Evolutionary conservation across 225 moss, liverwort and hornwort genomes (phyloP), one percentile per base, ranked within the genome.

Genomic region (Pseudoscleropodium purum): DNA sequence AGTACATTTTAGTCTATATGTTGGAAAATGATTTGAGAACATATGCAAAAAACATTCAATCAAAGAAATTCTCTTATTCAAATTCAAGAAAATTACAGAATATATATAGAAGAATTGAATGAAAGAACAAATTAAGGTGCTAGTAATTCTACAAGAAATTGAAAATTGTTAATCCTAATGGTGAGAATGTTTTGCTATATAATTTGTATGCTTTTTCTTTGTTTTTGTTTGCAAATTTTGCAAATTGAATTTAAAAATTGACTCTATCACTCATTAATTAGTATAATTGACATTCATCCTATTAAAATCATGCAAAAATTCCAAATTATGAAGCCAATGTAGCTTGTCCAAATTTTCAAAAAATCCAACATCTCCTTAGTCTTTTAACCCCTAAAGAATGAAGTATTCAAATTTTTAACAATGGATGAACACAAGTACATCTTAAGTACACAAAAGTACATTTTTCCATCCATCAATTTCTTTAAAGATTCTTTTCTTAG

Each of bases 351-450:
- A 74, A 2, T 6, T 47, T 2, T 47, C 0, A 18, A 75, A 75
- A 30, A 30, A 47, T 0, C 1, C 2, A 7, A 75, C 0, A 3
- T 1, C 3, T 75, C 1, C 2, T 3, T 7, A 11, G 30, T 49
- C 7, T 4, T 74, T 26, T 39, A 70, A n/a, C 6, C n/a, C 13
- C 13, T 39, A 7, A 37, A 67, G 19, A 10, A 18, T 1, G 1
- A 61, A 4, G 6, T 9, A 10, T 26, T 61, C 61, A 61, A 61
- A 61, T 26, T 61, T 2, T 26, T 2, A 61, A 26, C 5, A 26
- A 8, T 2, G 1, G 2, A 7, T 64, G 8, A 64, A 64, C 0
- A 6, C 14, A 7, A 63, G 3, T 0, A 14, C 64, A 64, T 31
- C 15, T 8, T 31, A 16, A 64, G 4, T 7, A 63, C 7, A 12